Evolutionary conservation across 1,139 yeast species (phyloP).

Genomic region (Scheffersomyces parashehatae): DNA sequence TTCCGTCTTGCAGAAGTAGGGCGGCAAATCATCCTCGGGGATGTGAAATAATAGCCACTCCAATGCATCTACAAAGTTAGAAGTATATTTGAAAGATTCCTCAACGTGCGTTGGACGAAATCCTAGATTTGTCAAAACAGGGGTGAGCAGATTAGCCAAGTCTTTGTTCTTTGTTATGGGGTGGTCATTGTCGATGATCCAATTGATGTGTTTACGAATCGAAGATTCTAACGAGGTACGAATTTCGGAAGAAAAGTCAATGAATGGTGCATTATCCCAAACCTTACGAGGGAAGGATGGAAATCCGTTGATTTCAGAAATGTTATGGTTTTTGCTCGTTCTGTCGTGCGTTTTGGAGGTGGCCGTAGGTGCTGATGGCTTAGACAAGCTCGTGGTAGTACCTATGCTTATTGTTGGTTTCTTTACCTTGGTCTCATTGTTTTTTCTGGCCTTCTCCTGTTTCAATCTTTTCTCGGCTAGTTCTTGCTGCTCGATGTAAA

Average conservation of each 20-base stretch:
- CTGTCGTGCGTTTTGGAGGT: background rate
- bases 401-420: conserved; percentile 44
- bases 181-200: conserved; percentile 38
- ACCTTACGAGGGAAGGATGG: conserved; percentile 55
- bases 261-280: conserved; percentile 64
- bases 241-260: conserved; percentile 50
- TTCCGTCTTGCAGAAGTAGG: conserved; percentile 45
- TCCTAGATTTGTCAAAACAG: conserved; percentile 50
- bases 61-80: conserved; percentile 53
- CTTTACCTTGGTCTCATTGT: conserved; percentile 38
- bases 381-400: background rate
- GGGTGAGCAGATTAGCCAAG: conserved; percentile 2
- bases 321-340: background rate
- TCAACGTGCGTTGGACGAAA: conserved; percentile 68
- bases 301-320: conserved; percentile 1
- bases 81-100: conserved; percentile 69
- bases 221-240: conserved; percentile 57
- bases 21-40: conserved; percentile 92
- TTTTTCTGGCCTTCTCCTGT: conserved; percentile 41
- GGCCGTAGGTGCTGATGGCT: background rate
- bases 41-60: conserved; percentile 87
- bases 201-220: conserved; percentile 52
- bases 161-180: background rate
- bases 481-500: conserved; percentile 55
- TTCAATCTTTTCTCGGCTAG: conserved; percentile 40